Base-by-base conservation (phyloP, 495 filamentous ascomycete species). In the Aspergillus olivimuriae region DNA sequence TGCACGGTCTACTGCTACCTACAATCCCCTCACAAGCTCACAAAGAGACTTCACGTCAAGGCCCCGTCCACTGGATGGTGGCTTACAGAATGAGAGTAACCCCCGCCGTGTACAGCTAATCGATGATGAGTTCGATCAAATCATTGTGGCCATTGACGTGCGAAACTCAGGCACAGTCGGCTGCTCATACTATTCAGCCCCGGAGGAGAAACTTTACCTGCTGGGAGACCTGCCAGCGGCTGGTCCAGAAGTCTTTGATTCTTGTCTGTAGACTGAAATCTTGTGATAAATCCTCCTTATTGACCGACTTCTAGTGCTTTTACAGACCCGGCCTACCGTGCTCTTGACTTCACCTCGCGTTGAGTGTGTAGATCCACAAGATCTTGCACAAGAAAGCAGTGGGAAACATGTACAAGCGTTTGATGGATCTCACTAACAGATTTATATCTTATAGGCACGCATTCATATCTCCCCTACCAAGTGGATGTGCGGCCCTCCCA, bases 61-160 rank as follows among this genome's bases (percentile, higher is more conserved):
- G 15, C 31, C 32, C 19, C 37, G 49, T 16, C 17, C 20, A 14
- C 42, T 48, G 5, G 34, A 33, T 17, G 35, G 19, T 30, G 8
- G 20, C 26, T 7, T 31, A 31, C 20, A 43, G 8, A 12, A 35
- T 35, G 10, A 2, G 21, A 18, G 31, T 12, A 26, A 24, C 32
- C 22, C 22, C 2, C 28, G 22, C 2, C 35, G 21, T n/a, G 39
- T 38, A 19, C 45, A 46, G 11, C 22, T 21, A 17, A 44, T 17
- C 44, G 67, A 66, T 3, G 87, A 94, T 47, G 71, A 70, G 1
- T 58, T 84, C 17, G 77, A 80, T 47, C 88, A 94, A 60, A 69
- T 92, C 23, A 80, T 97, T 44, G 87, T 89, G 77, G 89, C 87
- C 1, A 68, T 96, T 20, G 87, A 96, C 43, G 72, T 88, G 55